Evolutionary conservation across 129 eudicot species (phyloP).

Genomic region (Chrysanthemum lavandulifolium): DNA sequence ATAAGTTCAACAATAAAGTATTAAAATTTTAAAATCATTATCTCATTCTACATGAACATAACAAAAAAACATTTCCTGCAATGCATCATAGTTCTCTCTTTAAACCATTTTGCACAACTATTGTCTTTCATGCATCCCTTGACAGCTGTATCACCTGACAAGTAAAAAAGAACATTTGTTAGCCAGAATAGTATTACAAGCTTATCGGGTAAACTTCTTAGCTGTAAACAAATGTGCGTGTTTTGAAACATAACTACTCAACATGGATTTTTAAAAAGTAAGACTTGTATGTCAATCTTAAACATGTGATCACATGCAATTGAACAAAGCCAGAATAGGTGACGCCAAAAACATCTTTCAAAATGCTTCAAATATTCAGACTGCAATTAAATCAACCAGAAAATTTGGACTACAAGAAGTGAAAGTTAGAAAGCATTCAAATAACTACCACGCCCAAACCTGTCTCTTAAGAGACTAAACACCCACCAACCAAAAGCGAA

Average conservation of each 20-base stretch:
- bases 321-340: background rate
- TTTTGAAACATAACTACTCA: too few relatives aligned
- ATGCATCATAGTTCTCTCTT: slow-evolving; percentile 20
- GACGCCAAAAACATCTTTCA: background rate
- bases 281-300: too few relatives aligned
- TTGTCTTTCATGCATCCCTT: slow-evolving; percentile 22
- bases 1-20: slow-evolving; percentile 21
- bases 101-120: slow-evolving; percentile 16
- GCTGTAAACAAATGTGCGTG: too few relatives aligned
- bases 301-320: too few relatives aligned
- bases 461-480: background rate
- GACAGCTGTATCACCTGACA: slow-evolving; percentile 22
- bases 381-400: too few relatives aligned
- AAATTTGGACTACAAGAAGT: too few relatives aligned
- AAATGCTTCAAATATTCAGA: background rate
- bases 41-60: slow-evolving; percentile 19
- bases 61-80: slow-evolving; percentile 32
- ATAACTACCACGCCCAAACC: background rate
- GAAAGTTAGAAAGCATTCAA: too few relatives aligned
- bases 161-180: slow-evolving; percentile 7
- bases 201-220: too few relatives aligned
- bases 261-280: too few relatives aligned
- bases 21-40: slow-evolving; percentile 7
- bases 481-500: too few relatives aligned
- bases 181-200: too few relatives aligned